Conservation (phyloP, 345 rosid species). For the Lumnitzera littorea region DNA sequence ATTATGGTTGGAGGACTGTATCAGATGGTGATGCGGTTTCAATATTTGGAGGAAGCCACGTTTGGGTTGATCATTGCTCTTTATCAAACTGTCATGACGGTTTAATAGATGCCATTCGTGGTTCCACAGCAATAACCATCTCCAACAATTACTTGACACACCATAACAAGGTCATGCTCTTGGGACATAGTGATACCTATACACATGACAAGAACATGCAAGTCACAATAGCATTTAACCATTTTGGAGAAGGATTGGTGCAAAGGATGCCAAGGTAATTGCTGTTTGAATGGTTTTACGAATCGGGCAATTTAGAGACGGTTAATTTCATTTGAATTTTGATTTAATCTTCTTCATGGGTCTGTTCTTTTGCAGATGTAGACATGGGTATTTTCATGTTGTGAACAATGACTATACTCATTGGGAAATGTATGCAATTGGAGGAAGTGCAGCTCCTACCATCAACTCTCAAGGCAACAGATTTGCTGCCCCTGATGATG, state of each 20-base stretch:
- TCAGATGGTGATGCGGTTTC: conserved; percentile 20
- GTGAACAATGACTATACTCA: conserved; percentile 20
- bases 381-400: conserved; percentile 19
- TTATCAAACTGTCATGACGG: conserved; percentile 15
- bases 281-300: no score
- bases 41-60: conserved; percentile 14
- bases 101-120: conserved; percentile 15
- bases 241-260: conserved; percentile 16
- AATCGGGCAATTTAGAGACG: no score
- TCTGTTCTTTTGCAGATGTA: conserved; percentile 7
- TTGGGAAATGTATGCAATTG: conserved; percentile 20
- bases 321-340: background rate
- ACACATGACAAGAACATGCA: conserved; percentile 19
- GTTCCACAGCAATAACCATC: conserved; percentile 16
- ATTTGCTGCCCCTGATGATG: conserved; percentile 13
- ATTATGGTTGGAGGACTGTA: conserved; percentile 19
- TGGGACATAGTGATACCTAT: conserved; percentile 11
- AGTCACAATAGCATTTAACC: conserved; percentile 19
- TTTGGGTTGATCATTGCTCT: conserved; percentile 19
- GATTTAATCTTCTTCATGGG: background rate
- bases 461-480: conserved; percentile 19
- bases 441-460: conserved; percentile 17
- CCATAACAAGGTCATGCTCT: conserved; percentile 16
- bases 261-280: conserved; percentile 20
- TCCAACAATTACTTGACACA: conserved; percentile 18